Conservation (phyloP, 495 filamentous ascomycete species). For the Xylaria castorea region DNA sequence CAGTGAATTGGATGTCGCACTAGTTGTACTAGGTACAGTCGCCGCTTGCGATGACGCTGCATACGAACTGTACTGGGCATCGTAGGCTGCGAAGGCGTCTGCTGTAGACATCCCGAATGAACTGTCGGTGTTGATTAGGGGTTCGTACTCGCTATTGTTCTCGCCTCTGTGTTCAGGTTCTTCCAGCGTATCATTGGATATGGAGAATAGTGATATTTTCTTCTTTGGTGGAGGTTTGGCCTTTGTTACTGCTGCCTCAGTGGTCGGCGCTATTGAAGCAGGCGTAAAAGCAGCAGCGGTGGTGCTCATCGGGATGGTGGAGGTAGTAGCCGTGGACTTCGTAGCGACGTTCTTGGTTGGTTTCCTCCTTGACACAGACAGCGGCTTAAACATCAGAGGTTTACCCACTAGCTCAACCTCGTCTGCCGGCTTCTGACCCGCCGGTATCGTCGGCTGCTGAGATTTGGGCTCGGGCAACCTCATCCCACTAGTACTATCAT, state of each 20-base stretch:
- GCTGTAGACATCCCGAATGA: constrained; percentile 27
- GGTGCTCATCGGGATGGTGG: constrained; percentile 29
- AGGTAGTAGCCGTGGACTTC: constrained; percentile 19
- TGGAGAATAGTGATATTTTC: constrained; percentile 55
- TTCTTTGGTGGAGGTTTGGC: constrained; percentile 40
- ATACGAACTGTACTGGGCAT: constrained; percentile 38
- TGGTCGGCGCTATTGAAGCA: not conserved
- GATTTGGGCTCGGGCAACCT: constrained; percentile 39
- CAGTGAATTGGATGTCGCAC: constrained; percentile 52
- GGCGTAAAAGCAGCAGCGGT: not conserved
- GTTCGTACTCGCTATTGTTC: constrained; percentile 47
- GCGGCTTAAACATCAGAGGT: constrained; percentile 84
- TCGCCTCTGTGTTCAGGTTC: not conserved
- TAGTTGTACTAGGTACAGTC: constrained; percentile 29
- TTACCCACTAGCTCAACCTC: constrained; percentile 76
- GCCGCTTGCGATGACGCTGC: constrained; percentile 32
- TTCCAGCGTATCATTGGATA: constrained; percentile 41
- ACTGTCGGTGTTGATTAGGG: constrained; percentile 42
- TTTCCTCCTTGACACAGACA: constrained; percentile 78
- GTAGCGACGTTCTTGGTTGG: constrained; percentile 68
- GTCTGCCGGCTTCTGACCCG: constrained; percentile 55
- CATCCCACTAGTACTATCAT: constrained; percentile 20
- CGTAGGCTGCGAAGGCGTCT: constrained; percentile 47
- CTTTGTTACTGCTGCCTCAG: constrained; percentile 7
- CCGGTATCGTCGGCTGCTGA: constrained; percentile 49